Base-by-base conservation (phyloP, 208 protist species). In the Leishmania aethiopica region DNA sequence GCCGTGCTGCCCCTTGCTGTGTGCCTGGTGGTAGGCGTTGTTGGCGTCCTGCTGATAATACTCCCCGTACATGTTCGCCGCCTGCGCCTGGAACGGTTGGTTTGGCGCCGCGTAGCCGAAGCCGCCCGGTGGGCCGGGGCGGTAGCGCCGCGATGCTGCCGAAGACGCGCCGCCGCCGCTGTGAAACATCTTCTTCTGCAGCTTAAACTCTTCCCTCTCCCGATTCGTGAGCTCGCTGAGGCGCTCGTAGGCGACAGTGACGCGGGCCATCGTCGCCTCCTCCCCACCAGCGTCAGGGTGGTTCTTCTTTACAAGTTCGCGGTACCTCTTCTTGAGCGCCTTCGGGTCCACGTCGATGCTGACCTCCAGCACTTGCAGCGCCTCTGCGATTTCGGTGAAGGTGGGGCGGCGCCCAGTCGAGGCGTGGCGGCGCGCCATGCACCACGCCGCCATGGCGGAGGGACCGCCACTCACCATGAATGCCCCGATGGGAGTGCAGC, bases 271-370 rank as follows among this genome's bases (percentile, higher is more conserved):
- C 40, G 81, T 77, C 49, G 83, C 86, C 42, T 79, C 94, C 42
- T 95, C 90, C 42, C 94, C 94, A 49, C 94, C 94, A 13, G 91
- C 90, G 78, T 97, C 94, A 5, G 94, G 94, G 84, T 97, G 94
- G 83, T 97, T 81, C 70, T 90, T 87, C 67, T 90, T 90, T 7
- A 89, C 90, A 32, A 95, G 84, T 51, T 94, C 90, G 42, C 90
- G 91, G 80, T 96, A 96, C 49, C 87, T 77, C 72, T 83, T 88
- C 86, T 96, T 96, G 15, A 94, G 45, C 51, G 70, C 76, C 73
- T 86, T 87, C 5, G 82, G 40, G 49, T 90, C 84, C 55, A 84
- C 84, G 55, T 89, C 85, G 76, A 92, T 84, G 8, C 57, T 67
- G 8, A 93, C 86, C 2, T 86, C 91, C 8, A 95, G 78, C 59